Base-by-base conservation (phyloP, 495 filamentous ascomycete species). In the Tuber umbilicatum region DNA sequence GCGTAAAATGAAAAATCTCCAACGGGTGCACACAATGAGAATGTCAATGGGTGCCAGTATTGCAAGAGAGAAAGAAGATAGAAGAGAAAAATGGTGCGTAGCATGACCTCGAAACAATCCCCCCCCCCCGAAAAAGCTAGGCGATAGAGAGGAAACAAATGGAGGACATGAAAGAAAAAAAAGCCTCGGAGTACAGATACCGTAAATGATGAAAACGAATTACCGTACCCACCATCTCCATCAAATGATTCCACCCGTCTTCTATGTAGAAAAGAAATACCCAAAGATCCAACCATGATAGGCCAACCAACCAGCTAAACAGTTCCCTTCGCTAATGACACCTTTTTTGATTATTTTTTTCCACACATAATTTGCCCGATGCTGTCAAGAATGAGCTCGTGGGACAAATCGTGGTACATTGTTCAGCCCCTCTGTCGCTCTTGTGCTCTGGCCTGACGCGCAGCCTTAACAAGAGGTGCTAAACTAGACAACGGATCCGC, bases 401-500 rank as follows among this genome's bases (percentile, higher is more conserved):
- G 12, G 47, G 47, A 55, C n/a, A 55, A 55, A n/a, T 23, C 21
- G 23, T 23, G 70, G 21, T 74, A 64, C 71, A 78, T 50, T 40
- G 27, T 21, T 78, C 47, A 79, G 60, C 55, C 70, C 75, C 80
- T 75, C 68, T 81, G 80, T 82, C 93, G 93, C 84, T 99, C 95
- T 80, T 94, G 90, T 21, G 90, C 90, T 75, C 94, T 88, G 70
- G 92, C 93, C 78, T 89, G 86, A 68, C 95, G 89, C 67, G 95
- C 95, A 69, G 94, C 91, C 78, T 89, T 88, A 67, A 99, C 95
- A 70, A 99, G 87, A 43, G 95, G 95, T 21, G 96, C 84, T 84
- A 91, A 84, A 85, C 92, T 89, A 83, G 87, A 85, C 79, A 99
- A 83, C 78, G 88, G 89, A 84, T 94, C 93, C 40, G 91, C 90